Percentiles rank a stretch among this genome's conserved stretches.
Conservation (phyloP, 192 early-diverging fungal genomes). For the Coemansia sp. region DNA sequence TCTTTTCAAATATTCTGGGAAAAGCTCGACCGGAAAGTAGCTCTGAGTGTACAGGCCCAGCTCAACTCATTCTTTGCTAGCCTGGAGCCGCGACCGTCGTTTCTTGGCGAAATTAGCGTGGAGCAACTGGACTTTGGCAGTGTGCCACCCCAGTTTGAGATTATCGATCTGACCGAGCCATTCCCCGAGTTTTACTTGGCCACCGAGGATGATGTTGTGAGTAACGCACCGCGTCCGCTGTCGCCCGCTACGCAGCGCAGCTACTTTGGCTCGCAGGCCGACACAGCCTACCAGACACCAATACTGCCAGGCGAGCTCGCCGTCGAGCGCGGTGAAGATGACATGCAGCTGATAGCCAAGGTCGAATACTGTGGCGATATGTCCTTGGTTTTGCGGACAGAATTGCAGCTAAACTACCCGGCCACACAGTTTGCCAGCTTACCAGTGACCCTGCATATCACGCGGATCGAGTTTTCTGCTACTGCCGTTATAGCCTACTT, state of each 20-base stretch:
- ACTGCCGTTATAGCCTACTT: slow-evolving; percentile 68
- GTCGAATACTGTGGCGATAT: slow-evolving; percentile 74
- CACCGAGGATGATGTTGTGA: slow-evolving; percentile 46
- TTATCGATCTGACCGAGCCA: slow-evolving; percentile 70
- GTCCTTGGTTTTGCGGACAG: slow-evolving; percentile 65
- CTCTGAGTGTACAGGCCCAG: slow-evolving; percentile 62
- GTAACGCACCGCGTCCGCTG: slow-evolving; percentile 8
- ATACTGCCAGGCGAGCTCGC: slow-evolving; percentile 10
- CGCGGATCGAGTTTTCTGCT: slow-evolving; percentile 68
- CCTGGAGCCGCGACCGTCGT: slow-evolving; percentile 60
- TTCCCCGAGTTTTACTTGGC: slow-evolving; percentile 73
- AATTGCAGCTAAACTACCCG: slow-evolving; percentile 74
- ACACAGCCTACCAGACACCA: not conserved
- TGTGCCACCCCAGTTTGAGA: slow-evolving; percentile 67
- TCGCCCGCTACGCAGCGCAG: slow-evolving; percentile 26
- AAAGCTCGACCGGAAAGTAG: slow-evolving; percentile 63
- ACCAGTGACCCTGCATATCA: slow-evolving; percentile 68
- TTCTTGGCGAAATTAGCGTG: slow-evolving; percentile 70
- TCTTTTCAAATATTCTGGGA: slow-evolving; percentile 71
- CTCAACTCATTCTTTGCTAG: slow-evolving; percentile 64
- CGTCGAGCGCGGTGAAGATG: slow-evolving; percentile 45
- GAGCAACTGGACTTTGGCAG: slow-evolving; percentile 68
- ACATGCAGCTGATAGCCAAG: slow-evolving; percentile 64
- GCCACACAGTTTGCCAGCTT: slow-evolving; percentile 70
- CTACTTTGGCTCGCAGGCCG: slow-evolving; percentile 15